These are phyloP conservation scores for Epichloe hybrida DNA, from an alignment of 2,329 filamentous ascomycete species.

Conservation along the genomic window DNA sequence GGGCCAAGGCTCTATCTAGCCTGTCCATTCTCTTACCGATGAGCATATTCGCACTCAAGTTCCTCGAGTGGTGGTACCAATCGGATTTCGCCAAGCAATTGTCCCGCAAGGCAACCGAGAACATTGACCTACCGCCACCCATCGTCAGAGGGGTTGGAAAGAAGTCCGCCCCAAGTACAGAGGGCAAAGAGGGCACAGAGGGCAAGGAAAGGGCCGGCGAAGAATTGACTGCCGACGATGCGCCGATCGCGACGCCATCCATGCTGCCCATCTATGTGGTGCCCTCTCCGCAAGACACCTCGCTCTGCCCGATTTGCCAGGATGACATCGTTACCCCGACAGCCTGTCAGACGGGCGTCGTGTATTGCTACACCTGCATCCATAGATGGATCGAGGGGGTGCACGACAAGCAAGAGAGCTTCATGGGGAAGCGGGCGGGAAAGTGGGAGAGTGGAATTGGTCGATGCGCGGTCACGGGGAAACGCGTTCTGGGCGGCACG, in stretches of 20 bases:
- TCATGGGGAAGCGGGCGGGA: conserved; percentile 58
- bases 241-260: conserved; percentile 64
- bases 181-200: conserved; percentile 2
- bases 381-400: conserved; percentile 84
- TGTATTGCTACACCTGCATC: conserved; percentile 94
- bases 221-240: conserved; percentile 30
- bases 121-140: conserved; percentile 80
- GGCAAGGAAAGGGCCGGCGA: conserved; percentile 15
- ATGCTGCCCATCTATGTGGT: conserved; percentile 79
- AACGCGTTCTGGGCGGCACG: conserved; percentile 78
- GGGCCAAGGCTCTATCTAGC: conserved; percentile 55
- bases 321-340: conserved; percentile 74
- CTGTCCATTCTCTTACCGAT: conserved; percentile 76
- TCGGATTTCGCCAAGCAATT: conserved; percentile 93
- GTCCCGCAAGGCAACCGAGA: conserved; percentile 72
- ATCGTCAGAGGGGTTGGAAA: conserved; percentile 50
- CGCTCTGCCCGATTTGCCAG: conserved; percentile 77
- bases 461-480: conserved; percentile 78
- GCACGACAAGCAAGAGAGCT: conserved; percentile 68
- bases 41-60: conserved; percentile 94
- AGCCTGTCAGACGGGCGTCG: conserved; percentile 83
- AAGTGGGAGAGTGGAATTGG: conserved; percentile 75
- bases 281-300: conserved; percentile 48
- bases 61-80: conserved; percentile 98
- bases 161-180: conserved; percentile 4